Conservation (phyloP, 306 rosid genomes). For the Castanospermum australe region DNA sequence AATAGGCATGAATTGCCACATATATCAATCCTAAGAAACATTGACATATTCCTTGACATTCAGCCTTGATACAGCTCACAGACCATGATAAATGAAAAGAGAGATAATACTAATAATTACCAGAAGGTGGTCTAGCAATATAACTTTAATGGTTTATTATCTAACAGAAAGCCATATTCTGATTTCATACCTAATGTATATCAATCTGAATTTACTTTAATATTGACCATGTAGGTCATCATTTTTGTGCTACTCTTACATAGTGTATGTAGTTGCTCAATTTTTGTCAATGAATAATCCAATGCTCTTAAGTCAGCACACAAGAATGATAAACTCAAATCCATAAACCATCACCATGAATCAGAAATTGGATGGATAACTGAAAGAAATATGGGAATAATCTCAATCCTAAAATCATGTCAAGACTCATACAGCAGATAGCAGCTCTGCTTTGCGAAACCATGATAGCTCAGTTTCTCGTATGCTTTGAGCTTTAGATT, state of each 20-base stretch:
- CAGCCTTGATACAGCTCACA: background rate
- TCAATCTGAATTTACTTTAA: background rate
- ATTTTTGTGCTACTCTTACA: background rate
- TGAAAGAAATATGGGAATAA: background rate
- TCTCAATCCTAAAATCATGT: slow-evolving; percentile 13
- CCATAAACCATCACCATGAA: background rate
- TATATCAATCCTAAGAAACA: background rate
- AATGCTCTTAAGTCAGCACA: background rate
- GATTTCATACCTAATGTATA: background rate
- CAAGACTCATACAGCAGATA: slow-evolving; percentile 62
- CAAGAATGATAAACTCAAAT: background rate
- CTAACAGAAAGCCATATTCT: background rate
- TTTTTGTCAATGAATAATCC: background rate
- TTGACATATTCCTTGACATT: background rate
- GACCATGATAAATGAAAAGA: background rate
- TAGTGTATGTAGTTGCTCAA: background rate
- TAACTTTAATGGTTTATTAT: background rate
- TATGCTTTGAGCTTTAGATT: slow-evolving; percentile 62
- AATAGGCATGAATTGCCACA: background rate
- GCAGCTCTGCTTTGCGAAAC: slow-evolving; percentile 68
- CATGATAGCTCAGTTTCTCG: slow-evolving; percentile 66
- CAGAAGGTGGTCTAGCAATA: background rate
- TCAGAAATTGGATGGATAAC: background rate
- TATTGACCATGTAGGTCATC: background rate
- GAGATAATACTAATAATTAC: background rate